A percentile compares a stretch with the other conserved stretches of the same genome.
Conservation (phyloP, 495 filamentous ascomycete species). For the Extremus antarcticus region DNA sequence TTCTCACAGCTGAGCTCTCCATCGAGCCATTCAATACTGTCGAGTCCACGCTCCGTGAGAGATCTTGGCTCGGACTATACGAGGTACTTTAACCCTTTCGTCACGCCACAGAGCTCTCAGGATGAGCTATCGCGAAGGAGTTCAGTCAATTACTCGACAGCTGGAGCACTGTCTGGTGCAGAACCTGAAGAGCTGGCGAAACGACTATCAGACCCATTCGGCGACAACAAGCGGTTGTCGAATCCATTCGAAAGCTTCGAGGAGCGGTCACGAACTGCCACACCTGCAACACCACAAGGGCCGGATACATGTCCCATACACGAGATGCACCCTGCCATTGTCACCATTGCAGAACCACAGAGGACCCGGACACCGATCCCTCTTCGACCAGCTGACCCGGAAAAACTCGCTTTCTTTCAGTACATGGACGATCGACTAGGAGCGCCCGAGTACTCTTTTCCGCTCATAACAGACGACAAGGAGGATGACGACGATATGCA, state of each 20-base stretch:
- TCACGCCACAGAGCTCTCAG: conserved; percentile 13
- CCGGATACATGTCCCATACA: background rate
- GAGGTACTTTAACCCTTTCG: conserved; percentile 35
- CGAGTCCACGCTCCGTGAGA: conserved; percentile 19
- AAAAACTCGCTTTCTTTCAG: conserved; percentile 23
- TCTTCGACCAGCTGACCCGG: conserved; percentile 18
- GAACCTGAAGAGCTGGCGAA: conserved; percentile 3
- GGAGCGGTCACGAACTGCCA: background rate
- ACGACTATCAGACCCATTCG: conserved; percentile 14
- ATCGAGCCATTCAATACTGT: conserved; percentile 3
- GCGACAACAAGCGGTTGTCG: conserved; percentile 12
- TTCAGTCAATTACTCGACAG: conserved; percentile 14
- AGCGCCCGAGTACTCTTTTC: conserved; percentile 30
- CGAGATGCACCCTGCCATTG: conserved; percentile 2
- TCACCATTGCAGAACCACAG: background rate
- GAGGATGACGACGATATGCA: conserved; percentile 42
- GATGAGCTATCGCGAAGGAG: conserved; percentile 7
- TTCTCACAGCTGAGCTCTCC: conserved; percentile 8
- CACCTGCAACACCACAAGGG: conserved; percentile 3
- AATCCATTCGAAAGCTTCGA: conserved; percentile 9
- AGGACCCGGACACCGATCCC: conserved; percentile 13
- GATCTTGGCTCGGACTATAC: conserved; percentile 39
- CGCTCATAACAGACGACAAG: conserved; percentile 34
- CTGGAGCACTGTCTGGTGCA: conserved; percentile 5
- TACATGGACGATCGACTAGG: conserved; percentile 36